phyloP scores from a whole-genome alignment of 2,329 filamentous ascomycete genomes.

The Scleromitrula shiraiana region DNA sequence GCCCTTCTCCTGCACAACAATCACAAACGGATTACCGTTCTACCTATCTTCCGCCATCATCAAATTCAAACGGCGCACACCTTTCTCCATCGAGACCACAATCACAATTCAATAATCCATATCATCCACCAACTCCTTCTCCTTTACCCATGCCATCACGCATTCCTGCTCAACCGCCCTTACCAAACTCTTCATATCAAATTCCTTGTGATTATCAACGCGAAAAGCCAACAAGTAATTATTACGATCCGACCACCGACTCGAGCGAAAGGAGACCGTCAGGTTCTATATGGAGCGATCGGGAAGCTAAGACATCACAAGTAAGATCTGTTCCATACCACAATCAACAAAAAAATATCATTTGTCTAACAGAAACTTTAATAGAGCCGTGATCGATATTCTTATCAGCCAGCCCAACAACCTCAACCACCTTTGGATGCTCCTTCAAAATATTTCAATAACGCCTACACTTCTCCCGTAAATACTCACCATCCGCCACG shows the following conservation, averaged over 20 bases:
- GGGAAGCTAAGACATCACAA: constrained; percentile 25
- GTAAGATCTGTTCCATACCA: constrained; percentile 19
- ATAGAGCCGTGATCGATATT: constrained; percentile 45
- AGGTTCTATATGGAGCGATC: constrained; percentile 28
- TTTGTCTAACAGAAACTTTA: constrained; percentile 4
- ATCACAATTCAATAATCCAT: constrained; percentile 27
- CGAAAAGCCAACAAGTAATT: constrained; percentile 36
- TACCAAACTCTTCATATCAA: constrained; percentile 21
- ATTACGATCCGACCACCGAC: constrained; percentile 39
- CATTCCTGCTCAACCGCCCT: constrained; percentile 17
- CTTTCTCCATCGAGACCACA: constrained; percentile 24
- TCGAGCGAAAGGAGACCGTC: constrained; percentile 34
- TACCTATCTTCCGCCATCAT: constrained; percentile 2
- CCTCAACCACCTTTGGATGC: constrained; percentile 31
- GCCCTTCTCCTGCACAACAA: constrained; percentile 3
- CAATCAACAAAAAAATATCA: background rate
- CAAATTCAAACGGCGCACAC: constrained; percentile 17
- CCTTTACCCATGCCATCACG: constrained; percentile 22
- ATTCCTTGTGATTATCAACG: constrained; percentile 32
- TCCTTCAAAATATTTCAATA: constrained; percentile 42
- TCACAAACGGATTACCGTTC: constrained; percentile 6
- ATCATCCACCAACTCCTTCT: constrained; percentile 22
- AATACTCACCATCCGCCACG: constrained; percentile 38
- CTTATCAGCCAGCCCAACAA: constrained; percentile 32
- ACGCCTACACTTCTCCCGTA: constrained; percentile 42